A percentile compares a stretch with the other conserved stretches of the same genome.
Evolutionary conservation across 768 basidiomycete species (phyloP).

Genomic region (Boletus vermiculosoides): DNA sequence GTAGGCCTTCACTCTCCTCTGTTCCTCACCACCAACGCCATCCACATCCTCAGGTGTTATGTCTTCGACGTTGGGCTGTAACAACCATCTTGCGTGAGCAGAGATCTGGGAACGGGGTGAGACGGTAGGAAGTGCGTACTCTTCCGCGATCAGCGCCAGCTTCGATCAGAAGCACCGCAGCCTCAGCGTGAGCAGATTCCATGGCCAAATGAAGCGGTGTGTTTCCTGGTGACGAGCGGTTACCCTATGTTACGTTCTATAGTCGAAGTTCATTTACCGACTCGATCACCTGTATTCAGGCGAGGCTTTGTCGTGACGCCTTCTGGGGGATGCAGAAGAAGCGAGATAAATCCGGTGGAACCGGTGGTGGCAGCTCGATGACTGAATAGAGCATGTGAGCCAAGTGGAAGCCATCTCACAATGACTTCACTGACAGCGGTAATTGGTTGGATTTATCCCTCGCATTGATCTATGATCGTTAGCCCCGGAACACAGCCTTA

Average conservation of each 20-base stretch:
- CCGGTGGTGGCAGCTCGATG: slow-evolving; percentile 98
- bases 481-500: slow-evolving; percentile 31
- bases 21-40: slow-evolving; percentile 88
- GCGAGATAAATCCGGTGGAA: slow-evolving; percentile 80
- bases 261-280: slow-evolving; percentile 46
- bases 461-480: slow-evolving; percentile 75
- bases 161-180: slow-evolving; percentile 87
- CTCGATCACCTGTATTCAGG: slow-evolving; percentile 81
- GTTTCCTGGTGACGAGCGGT: slow-evolving; percentile 58
- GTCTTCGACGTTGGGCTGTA: slow-evolving; percentile 77
- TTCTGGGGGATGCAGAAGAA: slow-evolving; percentile 84
- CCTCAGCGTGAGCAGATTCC: slow-evolving; percentile 93
- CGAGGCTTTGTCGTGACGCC: slow-evolving; percentile 66
- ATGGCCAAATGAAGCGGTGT: slow-evolving; percentile 96
- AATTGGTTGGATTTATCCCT: slow-evolving; percentile 91
- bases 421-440: slow-evolving; percentile 59
- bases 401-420: not conserved
- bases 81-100: slow-evolving; percentile 1
- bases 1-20: slow-evolving; percentile 74
- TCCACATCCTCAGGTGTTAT: slow-evolving; percentile 85
- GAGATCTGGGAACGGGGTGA: not conserved
- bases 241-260: not conserved
- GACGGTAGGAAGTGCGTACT: slow-evolving; percentile 46
- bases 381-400: slow-evolving; percentile 38
- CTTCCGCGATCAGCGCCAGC: slow-evolving; percentile 91